Conservation (phyloP, 1,139 yeast species). For the Magnusiomyces fungicola region DNA sequence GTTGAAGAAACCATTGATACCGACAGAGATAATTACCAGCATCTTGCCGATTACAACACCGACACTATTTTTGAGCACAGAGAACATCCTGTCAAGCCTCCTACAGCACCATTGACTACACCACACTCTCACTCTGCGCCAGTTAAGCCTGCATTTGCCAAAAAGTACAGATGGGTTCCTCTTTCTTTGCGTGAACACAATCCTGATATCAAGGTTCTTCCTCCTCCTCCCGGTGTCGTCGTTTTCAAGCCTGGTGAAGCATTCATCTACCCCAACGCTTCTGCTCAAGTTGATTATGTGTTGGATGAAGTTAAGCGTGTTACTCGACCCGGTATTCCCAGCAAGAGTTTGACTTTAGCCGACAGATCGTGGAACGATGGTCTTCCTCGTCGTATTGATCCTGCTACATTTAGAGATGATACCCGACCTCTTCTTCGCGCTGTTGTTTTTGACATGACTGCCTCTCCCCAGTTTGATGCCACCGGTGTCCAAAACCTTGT, state of each 20-base stretch:
- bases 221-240: constrained; percentile 88
- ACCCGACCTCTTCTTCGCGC: constrained; percentile 61
- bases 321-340: constrained; percentile 42
- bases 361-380: constrained; percentile 92
- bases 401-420: constrained; percentile 30
- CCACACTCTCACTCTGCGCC: neutral
- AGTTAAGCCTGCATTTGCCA: neutral
- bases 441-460: constrained; percentile 72
- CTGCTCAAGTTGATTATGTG: constrained; percentile 63
- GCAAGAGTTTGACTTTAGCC: constrained; percentile 36
- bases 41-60: neutral
- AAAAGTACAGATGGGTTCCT: constrained; percentile 60
- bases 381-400: constrained; percentile 43
- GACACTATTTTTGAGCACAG: neutral
- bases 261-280: constrained; percentile 73
- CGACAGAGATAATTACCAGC: neutral
- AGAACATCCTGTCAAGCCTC: neutral
- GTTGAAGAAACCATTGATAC: neutral
- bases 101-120: neutral
- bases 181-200: constrained; percentile 51
- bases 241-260: constrained; percentile 80
- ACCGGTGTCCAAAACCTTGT: constrained; percentile 73
- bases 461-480: constrained; percentile 67
- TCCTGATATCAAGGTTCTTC: constrained; percentile 47
- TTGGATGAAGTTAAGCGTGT: constrained; percentile 56